A percentile compares a stretch with the other conserved stretches of the same genome.
Conservation (phyloP, 116 monocot species). For the Cymodocea nodosa region DNA sequence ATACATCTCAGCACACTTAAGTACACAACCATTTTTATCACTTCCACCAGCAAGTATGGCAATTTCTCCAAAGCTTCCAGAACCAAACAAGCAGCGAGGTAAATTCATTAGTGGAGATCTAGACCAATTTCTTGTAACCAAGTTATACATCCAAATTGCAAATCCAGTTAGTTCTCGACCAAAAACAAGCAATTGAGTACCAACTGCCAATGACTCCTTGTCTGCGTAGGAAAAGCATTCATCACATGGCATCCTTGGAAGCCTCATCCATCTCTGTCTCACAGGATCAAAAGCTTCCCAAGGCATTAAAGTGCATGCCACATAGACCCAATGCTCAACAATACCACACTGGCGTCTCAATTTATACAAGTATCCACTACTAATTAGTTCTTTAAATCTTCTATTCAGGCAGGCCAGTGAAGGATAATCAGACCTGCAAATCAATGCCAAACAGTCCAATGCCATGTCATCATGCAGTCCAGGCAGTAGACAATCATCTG, state of each 20-base stretch:
- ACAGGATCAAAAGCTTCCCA: constrained; percentile 86
- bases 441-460: constrained; percentile 54
- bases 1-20: constrained; percentile 73
- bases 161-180: constrained; percentile 63
- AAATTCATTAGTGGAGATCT: constrained; percentile 52
- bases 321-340: constrained; percentile 71
- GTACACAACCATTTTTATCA: constrained; percentile 45
- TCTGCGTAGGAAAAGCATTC: constrained; percentile 76
- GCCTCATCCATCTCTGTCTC: constrained; percentile 58
- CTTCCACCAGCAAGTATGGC: constrained; percentile 84
- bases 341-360: constrained; percentile 48
- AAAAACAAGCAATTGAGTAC: constrained; percentile 83
- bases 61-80: constrained; percentile 53
- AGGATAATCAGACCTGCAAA: constrained; percentile 64
- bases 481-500: constrained; percentile 50
- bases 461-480: constrained; percentile 69
- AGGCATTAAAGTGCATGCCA: constrained; percentile 76
- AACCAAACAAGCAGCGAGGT: constrained; percentile 79
- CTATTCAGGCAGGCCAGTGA: constrained; percentile 54
- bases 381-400: constrained; percentile 39
- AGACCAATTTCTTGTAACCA: constrained; percentile 49
- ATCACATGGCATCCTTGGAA: constrained; percentile 80
- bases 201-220: constrained; percentile 88
- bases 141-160: constrained; percentile 74
- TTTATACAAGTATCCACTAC: constrained; percentile 67